A percentile compares a stretch with the other conserved stretches of the same genome.
Conservation (phyloP, 345 rosid species). For the Odontarrhena argentea region DNA sequence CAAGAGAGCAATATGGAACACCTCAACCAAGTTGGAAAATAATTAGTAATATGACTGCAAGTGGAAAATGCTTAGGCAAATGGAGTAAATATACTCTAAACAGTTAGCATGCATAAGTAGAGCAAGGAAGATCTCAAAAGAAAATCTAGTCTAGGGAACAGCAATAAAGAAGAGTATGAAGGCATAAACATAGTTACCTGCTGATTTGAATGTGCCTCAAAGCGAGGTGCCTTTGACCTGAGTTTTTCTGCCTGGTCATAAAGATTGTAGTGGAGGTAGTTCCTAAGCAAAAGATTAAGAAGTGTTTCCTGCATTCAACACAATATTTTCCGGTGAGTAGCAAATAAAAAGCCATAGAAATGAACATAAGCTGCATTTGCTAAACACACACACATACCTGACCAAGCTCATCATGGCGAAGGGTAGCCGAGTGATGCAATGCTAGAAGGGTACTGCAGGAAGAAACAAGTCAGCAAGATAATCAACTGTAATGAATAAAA, state of each 20-base stretch:
- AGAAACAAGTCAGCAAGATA: slow-evolving; percentile 19
- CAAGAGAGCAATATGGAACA: slow-evolving; percentile 1
- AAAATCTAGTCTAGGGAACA: slow-evolving; percentile 20
- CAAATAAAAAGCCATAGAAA: slow-evolving; percentile 31
- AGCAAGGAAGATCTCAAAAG: background rate
- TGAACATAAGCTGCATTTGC: background rate
- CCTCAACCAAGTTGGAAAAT: slow-evolving; percentile 5
- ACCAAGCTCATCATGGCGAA: slow-evolving; percentile 87
- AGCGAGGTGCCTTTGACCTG: slow-evolving; percentile 89
- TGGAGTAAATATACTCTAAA: slow-evolving; percentile 10
- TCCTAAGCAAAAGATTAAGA: slow-evolving; percentile 73
- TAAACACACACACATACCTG: slow-evolving; percentile 57
- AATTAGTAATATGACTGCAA: background rate
- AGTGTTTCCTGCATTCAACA: slow-evolving; percentile 78
- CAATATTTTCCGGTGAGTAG: background rate
- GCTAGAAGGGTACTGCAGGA: slow-evolving; percentile 71
- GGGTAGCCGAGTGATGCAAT: slow-evolving; percentile 79
- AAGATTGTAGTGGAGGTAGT: slow-evolving; percentile 83
- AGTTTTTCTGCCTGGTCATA: slow-evolving; percentile 95
- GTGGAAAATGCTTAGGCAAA: background rate
- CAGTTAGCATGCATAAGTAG: slow-evolving; percentile 16
- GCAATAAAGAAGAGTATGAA: background rate
- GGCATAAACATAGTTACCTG: slow-evolving; percentile 50
- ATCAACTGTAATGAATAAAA: background rate
- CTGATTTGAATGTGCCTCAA: slow-evolving; percentile 96